A percentile compares a stretch with the other conserved stretches of the same genome.
Evolutionary conservation across 164 flowering plant genomes (phyloP).

Genomic region (Stephania yunnanensis): DNA sequence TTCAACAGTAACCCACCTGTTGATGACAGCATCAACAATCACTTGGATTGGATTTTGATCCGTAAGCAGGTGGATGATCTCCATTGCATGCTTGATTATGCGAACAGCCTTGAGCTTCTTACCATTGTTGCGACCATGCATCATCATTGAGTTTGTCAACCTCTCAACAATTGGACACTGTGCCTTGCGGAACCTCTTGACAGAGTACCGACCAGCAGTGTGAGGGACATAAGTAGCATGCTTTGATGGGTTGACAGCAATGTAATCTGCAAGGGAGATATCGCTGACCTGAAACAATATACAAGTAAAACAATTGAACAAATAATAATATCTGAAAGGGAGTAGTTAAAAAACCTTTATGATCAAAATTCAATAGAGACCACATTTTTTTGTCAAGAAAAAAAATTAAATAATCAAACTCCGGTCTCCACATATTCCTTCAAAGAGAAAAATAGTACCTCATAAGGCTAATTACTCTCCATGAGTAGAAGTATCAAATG

Average conservation of each 20-base stretch:
- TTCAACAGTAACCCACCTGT: conserved; percentile 19
- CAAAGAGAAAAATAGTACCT: no score
- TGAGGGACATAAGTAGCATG: conserved; percentile 33
- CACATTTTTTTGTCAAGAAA: no score
- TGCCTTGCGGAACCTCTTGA: conserved; percentile 30
- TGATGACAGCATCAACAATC: conserved; percentile 32
- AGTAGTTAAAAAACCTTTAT: no score
- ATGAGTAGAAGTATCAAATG: no score
- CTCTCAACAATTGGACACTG: conserved; percentile 36
- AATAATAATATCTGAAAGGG: no score
- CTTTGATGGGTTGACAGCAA: conserved; percentile 23
- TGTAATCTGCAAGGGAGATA: conserved; percentile 26
- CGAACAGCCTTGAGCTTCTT: conserved; percentile 36
- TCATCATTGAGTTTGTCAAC: conserved; percentile 34
- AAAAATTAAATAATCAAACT: no score
- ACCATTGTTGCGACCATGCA: conserved; percentile 36
- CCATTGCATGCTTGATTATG: conserved; percentile 34
- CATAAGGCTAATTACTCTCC: no score
- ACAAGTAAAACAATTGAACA: no score
- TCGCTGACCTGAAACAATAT: conserved; percentile 21
- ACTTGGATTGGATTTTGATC: conserved; percentile 35
- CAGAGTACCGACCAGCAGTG: conserved; percentile 30
- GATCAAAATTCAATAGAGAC: no score
- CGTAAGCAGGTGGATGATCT: conserved; percentile 30
- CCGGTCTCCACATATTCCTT: no score